Evolutionary conservation across 345 rosid species (phyloP), one percentile per base, ranked within the genome.

Genomic region (Arabis hirsuta): DNA sequence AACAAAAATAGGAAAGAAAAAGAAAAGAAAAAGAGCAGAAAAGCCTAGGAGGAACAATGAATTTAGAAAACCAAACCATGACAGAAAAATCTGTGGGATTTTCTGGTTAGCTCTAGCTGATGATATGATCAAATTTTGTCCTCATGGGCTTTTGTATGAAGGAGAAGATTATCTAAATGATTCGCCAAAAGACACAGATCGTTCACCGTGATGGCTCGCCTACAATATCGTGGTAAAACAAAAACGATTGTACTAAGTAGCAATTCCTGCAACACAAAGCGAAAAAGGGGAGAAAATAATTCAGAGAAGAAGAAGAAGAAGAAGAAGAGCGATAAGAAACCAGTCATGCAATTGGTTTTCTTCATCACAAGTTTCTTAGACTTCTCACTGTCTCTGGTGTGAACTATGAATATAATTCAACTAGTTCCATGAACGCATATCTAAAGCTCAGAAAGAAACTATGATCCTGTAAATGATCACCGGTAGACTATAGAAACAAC

Each of bases 211-310:
- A 75, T 75, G 80, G 75, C 76, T 77, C 80, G 80, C 80, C 80
- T 77, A 77, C 80, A 71, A 71, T 77, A 77, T 65, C 68, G 80
- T 71, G 80, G 76, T 77, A 77, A 71, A 77, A 77, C 76, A 71
- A 65, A 71, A 77, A 71, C 71, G 76, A 76, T 57, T 70, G 76
- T 63, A 56, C 76, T 77, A 77, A 71, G 80, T 77, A 71, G 72
- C 76, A 71, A 77, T 77, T 77, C 80, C 80, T 77, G 80, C 80
- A 77, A 65, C 68, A 58, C 55, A 70, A 67, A 56, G 29, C 53
- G 74, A 57, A 55, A 43, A 46, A 62, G 26, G 7, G 51, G 48
- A 50, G 12, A 9, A 76, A 2, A 68, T 34, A 53, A 61, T 46
- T 45, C 63, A 57, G 72, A 62, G 64, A 71, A 50, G 24, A 63